Conservation (phyloP, 1,284 basidiomycete species). For the Cutaneotrichosporon cutaneum region DNA sequence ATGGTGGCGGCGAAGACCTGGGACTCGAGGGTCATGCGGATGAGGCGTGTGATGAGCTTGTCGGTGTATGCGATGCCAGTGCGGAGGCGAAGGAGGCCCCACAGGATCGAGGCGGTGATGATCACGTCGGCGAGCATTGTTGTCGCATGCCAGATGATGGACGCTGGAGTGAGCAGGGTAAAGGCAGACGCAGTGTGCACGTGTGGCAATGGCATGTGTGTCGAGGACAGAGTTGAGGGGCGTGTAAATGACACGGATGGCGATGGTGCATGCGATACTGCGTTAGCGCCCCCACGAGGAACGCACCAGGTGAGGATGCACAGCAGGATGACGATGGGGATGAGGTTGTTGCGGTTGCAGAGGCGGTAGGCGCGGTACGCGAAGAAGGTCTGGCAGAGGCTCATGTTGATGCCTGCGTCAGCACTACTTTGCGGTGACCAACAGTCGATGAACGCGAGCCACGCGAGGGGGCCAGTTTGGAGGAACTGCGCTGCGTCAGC, state of each 20-base stretch:
- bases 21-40: constrained; percentile 39
- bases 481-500: neutral
- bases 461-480: neutral
- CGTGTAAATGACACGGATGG: neutral
- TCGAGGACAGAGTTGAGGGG: neutral
- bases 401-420: neutral
- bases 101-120: constrained; percentile 34
- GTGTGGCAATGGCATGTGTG: neutral
- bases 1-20: constrained; percentile 35
- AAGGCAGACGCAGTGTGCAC: neutral
- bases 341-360: constrained; percentile 29
- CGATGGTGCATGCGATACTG: neutral
- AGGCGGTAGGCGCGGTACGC: constrained; percentile 37
- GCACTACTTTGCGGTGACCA: neutral
- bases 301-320: neutral
- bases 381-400: constrained; percentile 35
- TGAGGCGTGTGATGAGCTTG: constrained; percentile 32
- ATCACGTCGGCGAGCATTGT: constrained; percentile 34
- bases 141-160: constrained; percentile 13
- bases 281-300: neutral
- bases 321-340: constrained; percentile 18
- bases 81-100: constrained; percentile 29
- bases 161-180: neutral
- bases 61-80: constrained; percentile 40
- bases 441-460: neutral